Evolutionary conservation across 352 stramenopile genomes (phyloP).

Genomic region (Pythium phragmiticola): DNA sequence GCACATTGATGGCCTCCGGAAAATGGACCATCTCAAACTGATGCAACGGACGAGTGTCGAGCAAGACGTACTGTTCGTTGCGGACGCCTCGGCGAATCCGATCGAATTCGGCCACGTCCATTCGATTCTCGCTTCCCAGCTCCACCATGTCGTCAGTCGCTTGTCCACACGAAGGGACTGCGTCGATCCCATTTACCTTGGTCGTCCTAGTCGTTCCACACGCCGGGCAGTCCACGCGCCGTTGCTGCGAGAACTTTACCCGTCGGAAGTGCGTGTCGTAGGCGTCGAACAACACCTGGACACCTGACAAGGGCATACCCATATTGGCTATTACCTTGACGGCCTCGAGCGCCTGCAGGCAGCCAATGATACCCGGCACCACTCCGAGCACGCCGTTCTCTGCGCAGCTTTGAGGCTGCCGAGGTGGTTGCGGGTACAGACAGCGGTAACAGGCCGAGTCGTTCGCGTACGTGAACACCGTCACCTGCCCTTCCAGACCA

Average conservation of each 20-base stretch:
- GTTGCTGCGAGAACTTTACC: slow-evolving; percentile 48
- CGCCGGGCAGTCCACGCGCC: slow-evolving; percentile 39
- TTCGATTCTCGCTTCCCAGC: slow-evolving; percentile 31
- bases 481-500: slow-evolving; percentile 95
- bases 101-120: slow-evolving; percentile 43
- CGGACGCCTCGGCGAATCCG: slow-evolving; percentile 14
- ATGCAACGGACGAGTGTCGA: slow-evolving; percentile 52
- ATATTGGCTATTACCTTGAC: slow-evolving; percentile 89
- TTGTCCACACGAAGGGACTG: neutral
- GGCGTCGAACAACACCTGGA: slow-evolving; percentile 80
- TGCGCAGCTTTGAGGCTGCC: slow-evolving; percentile 81
- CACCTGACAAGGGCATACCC: slow-evolving; percentile 51
- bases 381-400: slow-evolving; percentile 97
- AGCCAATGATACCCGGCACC: slow-evolving; percentile 93
- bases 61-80: slow-evolving; percentile 35
- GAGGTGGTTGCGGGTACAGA: slow-evolving; percentile 90
- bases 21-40: slow-evolving; percentile 85
- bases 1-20: slow-evolving; percentile 61
- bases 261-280: slow-evolving; percentile 70
- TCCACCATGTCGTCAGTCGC: slow-evolving; percentile 6
- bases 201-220: slow-evolving; percentile 6
- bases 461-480: slow-evolving; percentile 90
- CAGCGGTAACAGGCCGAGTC: slow-evolving; percentile 94
- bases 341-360: slow-evolving; percentile 92
- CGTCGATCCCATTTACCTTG: neutral